A percentile compares a stretch with the other conserved stretches of the same genome.
Conservation (phyloP, 108 stramenopile genomes). For the Licmophora abbreviata region DNA sequence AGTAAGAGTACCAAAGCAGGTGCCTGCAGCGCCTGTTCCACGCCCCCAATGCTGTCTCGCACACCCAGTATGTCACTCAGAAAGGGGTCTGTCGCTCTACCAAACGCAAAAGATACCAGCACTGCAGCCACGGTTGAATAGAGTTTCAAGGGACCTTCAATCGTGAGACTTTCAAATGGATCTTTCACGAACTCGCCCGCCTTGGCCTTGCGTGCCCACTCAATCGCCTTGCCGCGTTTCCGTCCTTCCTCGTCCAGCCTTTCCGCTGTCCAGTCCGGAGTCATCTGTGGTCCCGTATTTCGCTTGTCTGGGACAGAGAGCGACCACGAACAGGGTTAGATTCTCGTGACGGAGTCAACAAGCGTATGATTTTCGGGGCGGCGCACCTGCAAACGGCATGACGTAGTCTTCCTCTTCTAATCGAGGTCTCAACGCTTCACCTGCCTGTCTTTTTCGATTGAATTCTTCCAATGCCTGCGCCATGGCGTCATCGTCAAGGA, state of each 20-base stretch:
- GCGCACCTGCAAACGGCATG: slow-evolving; percentile 53
- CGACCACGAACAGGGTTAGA: background rate
- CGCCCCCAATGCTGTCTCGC: background rate
- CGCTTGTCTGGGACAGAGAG: slow-evolving; percentile 35
- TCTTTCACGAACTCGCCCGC: slow-evolving; percentile 64
- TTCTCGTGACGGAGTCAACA: background rate
- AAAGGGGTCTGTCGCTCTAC: slow-evolving; percentile 46
- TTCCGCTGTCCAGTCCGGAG: slow-evolving; percentile 74
- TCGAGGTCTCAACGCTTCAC: slow-evolving; percentile 37
- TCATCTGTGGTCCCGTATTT: slow-evolving; percentile 59
- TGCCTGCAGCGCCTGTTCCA: slow-evolving; percentile 21
- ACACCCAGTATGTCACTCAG: slow-evolving; percentile 27
- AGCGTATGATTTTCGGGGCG: background rate
- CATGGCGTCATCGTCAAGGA: slow-evolving; percentile 60
- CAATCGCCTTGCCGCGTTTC: slow-evolving; percentile 44
- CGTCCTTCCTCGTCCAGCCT: slow-evolving; percentile 61
- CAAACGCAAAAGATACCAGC: slow-evolving; percentile 52
- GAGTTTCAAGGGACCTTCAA: slow-evolving; percentile 29
- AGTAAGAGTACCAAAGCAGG: slow-evolving; percentile 43
- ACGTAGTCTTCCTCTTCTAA: slow-evolving; percentile 63
- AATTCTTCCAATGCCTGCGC: slow-evolving; percentile 55
- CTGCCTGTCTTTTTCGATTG: slow-evolving; percentile 39
- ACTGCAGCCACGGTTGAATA: slow-evolving; percentile 43
- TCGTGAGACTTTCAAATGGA: slow-evolving; percentile 44
- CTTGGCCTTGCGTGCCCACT: slow-evolving; percentile 62